phyloP scores from a whole-genome alignment of 1,139 yeast species.

The Pichia sp. region DNA sequence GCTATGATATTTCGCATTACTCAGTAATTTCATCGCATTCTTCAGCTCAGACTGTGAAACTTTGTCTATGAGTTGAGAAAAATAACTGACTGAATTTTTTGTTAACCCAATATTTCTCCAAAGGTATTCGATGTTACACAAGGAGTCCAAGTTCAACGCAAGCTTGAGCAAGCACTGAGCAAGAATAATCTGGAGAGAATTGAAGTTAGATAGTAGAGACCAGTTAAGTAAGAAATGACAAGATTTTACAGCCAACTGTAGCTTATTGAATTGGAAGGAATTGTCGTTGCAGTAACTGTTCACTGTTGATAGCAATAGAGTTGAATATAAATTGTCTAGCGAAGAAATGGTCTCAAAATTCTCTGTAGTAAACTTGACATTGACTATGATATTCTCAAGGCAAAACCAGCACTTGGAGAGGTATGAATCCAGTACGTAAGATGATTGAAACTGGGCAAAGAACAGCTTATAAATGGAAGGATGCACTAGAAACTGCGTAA shows the following conservation, averaged over 20 bases:
- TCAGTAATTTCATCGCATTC: constrained; percentile 19
- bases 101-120: constrained; percentile 24
- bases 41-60: constrained; percentile 22
- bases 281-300: constrained; percentile 21
- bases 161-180: constrained; percentile 27
- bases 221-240: constrained; percentile 29
- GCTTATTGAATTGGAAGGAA: constrained; percentile 16
- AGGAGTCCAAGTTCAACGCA: constrained; percentile 17
- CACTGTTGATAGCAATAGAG: constrained; percentile 23
- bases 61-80: constrained; percentile 4
- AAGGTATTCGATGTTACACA: constrained; percentile 19
- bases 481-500: constrained; percentile 28
- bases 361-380: constrained; percentile 23
- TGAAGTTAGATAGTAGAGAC: constrained; percentile 25
- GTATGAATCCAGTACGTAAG: constrained; percentile 24
- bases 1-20: constrained; percentile 6
- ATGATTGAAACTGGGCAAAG: constrained; percentile 20
- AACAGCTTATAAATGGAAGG: constrained; percentile 20
- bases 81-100: constrained; percentile 5
- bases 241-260: constrained; percentile 20
- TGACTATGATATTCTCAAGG: constrained; percentile 27
- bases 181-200: constrained; percentile 24
- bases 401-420: constrained; percentile 31
- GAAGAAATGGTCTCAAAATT: constrained; percentile 6
- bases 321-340: constrained; percentile 29